Evolutionary conservation across 306 rosid species (phyloP).

Genomic region (Quercus glauca): DNA sequence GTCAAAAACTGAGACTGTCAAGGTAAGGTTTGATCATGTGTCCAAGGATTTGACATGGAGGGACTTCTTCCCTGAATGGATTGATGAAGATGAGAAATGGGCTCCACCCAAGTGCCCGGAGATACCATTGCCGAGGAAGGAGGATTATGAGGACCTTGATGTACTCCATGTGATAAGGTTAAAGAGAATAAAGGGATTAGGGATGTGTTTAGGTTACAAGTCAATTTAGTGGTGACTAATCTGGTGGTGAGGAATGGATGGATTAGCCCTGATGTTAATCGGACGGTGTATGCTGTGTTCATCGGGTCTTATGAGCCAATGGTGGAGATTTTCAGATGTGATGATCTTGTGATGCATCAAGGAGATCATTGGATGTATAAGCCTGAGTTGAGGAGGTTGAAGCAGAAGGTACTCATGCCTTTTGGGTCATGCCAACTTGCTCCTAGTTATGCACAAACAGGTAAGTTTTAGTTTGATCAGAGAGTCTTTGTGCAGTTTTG

Average conservation of each 20-base stretch:
- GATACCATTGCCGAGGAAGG: slow-evolving; percentile 45
- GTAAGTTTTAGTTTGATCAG: slow-evolving; percentile 30
- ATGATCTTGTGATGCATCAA: slow-evolving; percentile 50
- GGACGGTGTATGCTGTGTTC: slow-evolving; percentile 57
- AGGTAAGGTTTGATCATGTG: slow-evolving; percentile 32
- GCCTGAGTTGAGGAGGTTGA: slow-evolving; percentile 59
- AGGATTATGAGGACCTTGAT: slow-evolving; percentile 42
- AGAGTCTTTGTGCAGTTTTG: neutral
- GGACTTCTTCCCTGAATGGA: slow-evolving; percentile 61
- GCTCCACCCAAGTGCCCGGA: slow-evolving; percentile 49
- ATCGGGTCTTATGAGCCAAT: slow-evolving; percentile 76
- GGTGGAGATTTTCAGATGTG: slow-evolving; percentile 83
- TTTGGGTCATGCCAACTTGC: slow-evolving; percentile 76
- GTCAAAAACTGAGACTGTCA: slow-evolving; percentile 14
- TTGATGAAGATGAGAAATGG: slow-evolving; percentile 48
- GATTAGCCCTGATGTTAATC: slow-evolving; percentile 25
- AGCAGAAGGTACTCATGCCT: slow-evolving; percentile 67
- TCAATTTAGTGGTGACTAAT: slow-evolving; percentile 77
- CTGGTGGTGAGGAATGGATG: slow-evolving; percentile 54
- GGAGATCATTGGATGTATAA: slow-evolving; percentile 52
- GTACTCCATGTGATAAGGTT: slow-evolving; percentile 55
- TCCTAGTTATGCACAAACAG: slow-evolving; percentile 53
- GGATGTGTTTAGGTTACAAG: slow-evolving; percentile 65
- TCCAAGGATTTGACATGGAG: slow-evolving; percentile 39
- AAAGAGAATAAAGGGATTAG: slow-evolving; percentile 27